Percentiles rank a stretch among this genome's conserved stretches.
phyloP scores from a whole-genome alignment of 1,139 yeast species.

The Wickerhamomyces sp. region DNA sequence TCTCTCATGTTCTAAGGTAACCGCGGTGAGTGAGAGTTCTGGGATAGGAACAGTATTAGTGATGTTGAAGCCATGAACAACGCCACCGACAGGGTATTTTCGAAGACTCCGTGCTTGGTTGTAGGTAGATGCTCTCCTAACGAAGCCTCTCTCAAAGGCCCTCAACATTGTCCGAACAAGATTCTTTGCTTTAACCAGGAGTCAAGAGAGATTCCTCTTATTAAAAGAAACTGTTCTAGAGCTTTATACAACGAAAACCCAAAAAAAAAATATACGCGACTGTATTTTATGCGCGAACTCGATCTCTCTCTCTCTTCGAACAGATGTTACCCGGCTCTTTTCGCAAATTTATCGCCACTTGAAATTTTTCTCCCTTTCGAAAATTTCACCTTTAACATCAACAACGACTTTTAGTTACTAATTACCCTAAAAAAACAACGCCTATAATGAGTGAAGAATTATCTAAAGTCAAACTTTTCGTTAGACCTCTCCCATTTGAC shows the following conservation, averaged over 20 bases:
- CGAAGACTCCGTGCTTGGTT: slow-evolving; percentile 26
- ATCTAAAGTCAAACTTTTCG: slow-evolving; percentile 46
- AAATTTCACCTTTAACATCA: too few species aligned
- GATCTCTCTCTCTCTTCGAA: too few species aligned
- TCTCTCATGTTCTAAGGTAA: slow-evolving; percentile 56
- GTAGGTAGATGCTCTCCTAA: slow-evolving; percentile 20
- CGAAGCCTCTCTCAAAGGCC: neutral
- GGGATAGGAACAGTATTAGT: slow-evolving; percentile 66
- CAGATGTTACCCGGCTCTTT: neutral
- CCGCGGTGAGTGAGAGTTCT: slow-evolving; percentile 77
- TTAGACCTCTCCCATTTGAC: slow-evolving; percentile 48
- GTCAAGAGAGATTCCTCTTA: too few species aligned
- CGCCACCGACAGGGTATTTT: slow-evolving; percentile 60
- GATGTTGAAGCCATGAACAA: slow-evolving; percentile 59
- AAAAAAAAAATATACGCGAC: too few species aligned
- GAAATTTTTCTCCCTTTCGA: neutral
- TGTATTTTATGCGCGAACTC: too few species aligned
- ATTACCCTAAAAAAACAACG: too few species aligned
- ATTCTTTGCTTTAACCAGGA: too few species aligned
- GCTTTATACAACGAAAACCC: too few species aligned
- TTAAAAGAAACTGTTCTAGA: too few species aligned
- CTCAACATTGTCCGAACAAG: slow-evolving; percentile 1
- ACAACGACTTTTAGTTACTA: too few species aligned
- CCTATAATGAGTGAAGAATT: slow-evolving; percentile 26
- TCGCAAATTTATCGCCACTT: slow-evolving; percentile 3